phyloP scores from a whole-genome alignment of 495 filamentous ascomycete species.

The Letharia columbiana region DNA sequence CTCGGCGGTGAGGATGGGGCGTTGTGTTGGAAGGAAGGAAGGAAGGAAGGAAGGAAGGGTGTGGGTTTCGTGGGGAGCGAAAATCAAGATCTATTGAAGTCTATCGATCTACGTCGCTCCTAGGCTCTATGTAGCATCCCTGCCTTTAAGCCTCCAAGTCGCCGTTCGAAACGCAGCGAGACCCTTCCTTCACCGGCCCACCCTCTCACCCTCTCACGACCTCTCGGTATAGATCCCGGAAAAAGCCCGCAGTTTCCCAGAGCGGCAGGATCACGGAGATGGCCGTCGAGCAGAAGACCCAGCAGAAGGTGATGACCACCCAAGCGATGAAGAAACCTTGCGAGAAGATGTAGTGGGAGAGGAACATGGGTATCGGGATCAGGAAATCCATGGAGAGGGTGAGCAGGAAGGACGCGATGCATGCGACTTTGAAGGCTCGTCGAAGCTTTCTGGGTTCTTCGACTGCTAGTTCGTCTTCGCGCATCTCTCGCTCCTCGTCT shows the following conservation, averaged over 20 bases:
- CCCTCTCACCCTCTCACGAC: conserved; percentile 18
- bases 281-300: conserved; percentile 52
- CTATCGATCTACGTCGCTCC: no score
- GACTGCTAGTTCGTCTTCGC: conserved; percentile 28
- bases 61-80: no score
- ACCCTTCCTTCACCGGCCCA: not conserved
- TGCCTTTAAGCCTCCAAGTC: no score
- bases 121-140: no score
- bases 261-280: conserved; percentile 25
- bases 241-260: conserved; percentile 28
- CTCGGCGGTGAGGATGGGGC: no score
- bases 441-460: conserved; percentile 51
- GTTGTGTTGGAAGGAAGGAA: no score
- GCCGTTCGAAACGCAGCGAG: no score
- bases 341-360: conserved; percentile 60
- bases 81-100: no score
- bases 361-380: conserved; percentile 73
- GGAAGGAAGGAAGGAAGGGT: no score
- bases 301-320: conserved; percentile 60
- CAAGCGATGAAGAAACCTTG: conserved; percentile 67
- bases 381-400: conserved; percentile 58
- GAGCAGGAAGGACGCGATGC: conserved; percentile 52
- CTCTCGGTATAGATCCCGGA: conserved; percentile 17
- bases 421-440: conserved; percentile 56
- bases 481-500: conserved; percentile 24